Conservation (phyloP, 1,284 basidiomycete genomes). For the Anthracocystis setariae region DNA sequence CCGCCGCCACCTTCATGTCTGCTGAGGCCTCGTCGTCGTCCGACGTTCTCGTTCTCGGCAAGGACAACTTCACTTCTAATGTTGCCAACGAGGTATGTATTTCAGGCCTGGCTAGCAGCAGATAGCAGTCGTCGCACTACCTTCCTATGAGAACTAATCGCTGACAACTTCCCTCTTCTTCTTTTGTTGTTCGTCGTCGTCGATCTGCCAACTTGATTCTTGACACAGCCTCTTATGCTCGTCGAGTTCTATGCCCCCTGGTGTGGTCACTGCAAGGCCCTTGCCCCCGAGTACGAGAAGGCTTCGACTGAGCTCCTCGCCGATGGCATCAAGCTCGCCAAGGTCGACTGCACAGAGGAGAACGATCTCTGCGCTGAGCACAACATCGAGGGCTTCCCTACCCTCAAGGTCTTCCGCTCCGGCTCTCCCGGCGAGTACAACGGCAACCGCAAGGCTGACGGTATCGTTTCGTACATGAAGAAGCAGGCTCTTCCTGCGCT, state of each 20-base stretch:
- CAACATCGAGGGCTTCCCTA: conserved; percentile 89
- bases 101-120: not conserved
- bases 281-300: conserved; percentile 81
- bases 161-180: not conserved
- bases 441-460: conserved; percentile 92
- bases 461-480: conserved; percentile 96
- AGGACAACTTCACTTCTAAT: conserved; percentile 77
- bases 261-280: conserved; percentile 80
- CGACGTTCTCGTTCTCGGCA: conserved; percentile 83
- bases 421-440: conserved; percentile 79
- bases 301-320: conserved; percentile 88
- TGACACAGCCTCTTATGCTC: conserved; percentile 78
- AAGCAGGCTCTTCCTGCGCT: conserved; percentile 99
- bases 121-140: not conserved
- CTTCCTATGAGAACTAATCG: too few relatives aligned
- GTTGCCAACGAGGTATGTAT: conserved; percentile 72
- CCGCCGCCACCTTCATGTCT: conserved; percentile 68
- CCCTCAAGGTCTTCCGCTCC: conserved; percentile 89
- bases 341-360: conserved; percentile 76
- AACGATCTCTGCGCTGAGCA: conserved; percentile 70
- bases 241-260: conserved; percentile 97
- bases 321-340: conserved; percentile 90
- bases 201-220: not conserved
- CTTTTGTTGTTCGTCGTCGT: not conserved
- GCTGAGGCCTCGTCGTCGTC: conserved; percentile 73